phyloP scores from a whole-genome alignment of 176 grass and related monocot species.

The Tillandsia leiboldiana region DNA sequence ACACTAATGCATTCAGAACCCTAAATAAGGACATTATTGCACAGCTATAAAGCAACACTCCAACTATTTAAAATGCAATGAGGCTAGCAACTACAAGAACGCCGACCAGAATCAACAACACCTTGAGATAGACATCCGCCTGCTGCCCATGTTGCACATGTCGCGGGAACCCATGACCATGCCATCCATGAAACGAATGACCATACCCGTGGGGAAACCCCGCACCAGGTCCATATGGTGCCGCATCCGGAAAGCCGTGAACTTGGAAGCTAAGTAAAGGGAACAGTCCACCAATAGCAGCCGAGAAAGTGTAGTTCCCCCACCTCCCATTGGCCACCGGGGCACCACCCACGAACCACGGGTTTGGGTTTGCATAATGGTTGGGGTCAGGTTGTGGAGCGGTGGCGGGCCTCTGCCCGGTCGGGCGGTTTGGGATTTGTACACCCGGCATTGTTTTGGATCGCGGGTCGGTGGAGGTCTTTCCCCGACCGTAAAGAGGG shows the following conservation, averaged over 20 bases:
- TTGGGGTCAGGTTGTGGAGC: constrained; percentile 42
- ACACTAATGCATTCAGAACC: neutral
- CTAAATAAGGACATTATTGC: constrained; percentile 3
- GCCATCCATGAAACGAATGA: constrained; percentile 50
- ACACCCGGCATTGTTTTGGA: constrained; percentile 24
- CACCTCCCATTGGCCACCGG: constrained; percentile 40
- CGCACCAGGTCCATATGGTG: constrained; percentile 39
- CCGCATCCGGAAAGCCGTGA: constrained; percentile 61
- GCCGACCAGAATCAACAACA: constrained; percentile 45
- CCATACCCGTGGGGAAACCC: constrained; percentile 30
- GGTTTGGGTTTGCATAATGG: constrained; percentile 29
- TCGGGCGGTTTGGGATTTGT: constrained; percentile 42
- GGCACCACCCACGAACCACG: constrained; percentile 53
- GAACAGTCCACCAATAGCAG: constrained; percentile 68
- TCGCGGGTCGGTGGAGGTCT: constrained; percentile 27
- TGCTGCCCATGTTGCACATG: constrained; percentile 47
- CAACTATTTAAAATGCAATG: constrained; percentile 45
- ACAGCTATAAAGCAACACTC: neutral
- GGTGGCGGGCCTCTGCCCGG: constrained; percentile 48
- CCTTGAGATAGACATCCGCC: constrained; percentile 53
- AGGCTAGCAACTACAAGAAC: constrained; percentile 59
- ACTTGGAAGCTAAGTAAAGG: constrained; percentile 81
- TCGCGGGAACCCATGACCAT: constrained; percentile 49
- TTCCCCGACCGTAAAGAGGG: constrained; percentile 59
- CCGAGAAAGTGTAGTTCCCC: constrained; percentile 82